Evolutionary conservation across 106 monocot species (phyloP), one percentile per base, ranked within the genome.

Genomic region (Acanthochlamys bracteata): DNA sequence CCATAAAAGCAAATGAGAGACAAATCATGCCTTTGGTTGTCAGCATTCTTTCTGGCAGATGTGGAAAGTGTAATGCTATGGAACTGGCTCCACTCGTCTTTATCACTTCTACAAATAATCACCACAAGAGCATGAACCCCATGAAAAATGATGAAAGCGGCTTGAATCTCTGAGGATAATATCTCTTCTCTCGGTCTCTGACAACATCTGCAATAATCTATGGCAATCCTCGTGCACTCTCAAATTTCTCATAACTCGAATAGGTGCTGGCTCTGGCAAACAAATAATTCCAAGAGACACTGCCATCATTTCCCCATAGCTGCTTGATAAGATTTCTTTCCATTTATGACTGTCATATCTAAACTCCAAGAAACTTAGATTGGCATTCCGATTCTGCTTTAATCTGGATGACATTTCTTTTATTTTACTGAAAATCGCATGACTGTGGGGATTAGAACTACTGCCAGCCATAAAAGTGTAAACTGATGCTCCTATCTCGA

Each of bases 381-480:
- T 61, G 47, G 41, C 25, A 67, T 56, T 11, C 16, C 41, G 42
- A 12, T 66, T 40, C 33, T 60, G 68, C 39, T 75, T 65, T 55
- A 83, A 60, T 41, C 60, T 78, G 1, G 33, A 57, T 17, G 75
- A 26, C 74, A 79, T 61, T 42, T 79, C 83, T n/a, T 54, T 56
- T n/a, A 83, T 68, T 40, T 72, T 72, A 25, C 63, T 52, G 61
- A 75, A 78, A 61, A 83, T 75, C 55, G 60, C 75, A 27, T 66
- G 11, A 54, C 53, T 54, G 45, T 55, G 25, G 17, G 78, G 75
- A 51, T 83, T 75, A 14, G 68, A 70, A 16, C 52, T 69, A 66
- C 75, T 78, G 61, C 83, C 83, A 0, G 59, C 83, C 19, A 83
- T 78, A 62, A 83, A 83, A 24, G 78, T 75, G 53, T 83, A 72